Conservation (phyloP, 2,329 filamentous ascomycete genomes). For the Aspergillaceae sp. region DNA sequence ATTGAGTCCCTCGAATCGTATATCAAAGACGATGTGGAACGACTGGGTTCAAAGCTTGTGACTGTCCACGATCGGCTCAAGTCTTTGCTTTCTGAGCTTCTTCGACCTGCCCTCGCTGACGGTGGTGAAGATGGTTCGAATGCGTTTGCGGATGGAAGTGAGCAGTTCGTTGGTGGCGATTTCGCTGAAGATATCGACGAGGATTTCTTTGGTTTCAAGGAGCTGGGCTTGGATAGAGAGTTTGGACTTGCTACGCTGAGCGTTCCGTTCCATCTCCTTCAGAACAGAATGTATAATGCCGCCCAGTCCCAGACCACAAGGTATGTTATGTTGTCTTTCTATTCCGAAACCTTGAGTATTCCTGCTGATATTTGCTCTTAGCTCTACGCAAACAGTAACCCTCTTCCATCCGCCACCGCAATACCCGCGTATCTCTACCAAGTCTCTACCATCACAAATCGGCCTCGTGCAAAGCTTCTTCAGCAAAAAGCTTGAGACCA, state of each 20-base stretch:
- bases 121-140: constrained; percentile 74
- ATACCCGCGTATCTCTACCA: constrained; percentile 68
- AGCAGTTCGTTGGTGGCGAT: constrained; percentile 92
- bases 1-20: constrained; percentile 75
- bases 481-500: constrained; percentile 75
- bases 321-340: constrained; percentile 29
- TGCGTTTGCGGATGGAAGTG: constrained; percentile 91
- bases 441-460: constrained; percentile 71
- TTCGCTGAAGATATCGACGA: constrained; percentile 97
- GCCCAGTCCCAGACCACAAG: constrained; percentile 67
- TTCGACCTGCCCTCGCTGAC: constrained; percentile 80
- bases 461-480: constrained; percentile 89
- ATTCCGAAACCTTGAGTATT: background rate
- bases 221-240: constrained; percentile 83
- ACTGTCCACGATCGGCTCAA: constrained; percentile 94
- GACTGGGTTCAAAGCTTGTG: constrained; percentile 66
- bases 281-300: constrained; percentile 78
- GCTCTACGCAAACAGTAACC: constrained; percentile 43
- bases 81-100: constrained; percentile 78
- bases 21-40: constrained; percentile 86
- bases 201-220: constrained; percentile 98
- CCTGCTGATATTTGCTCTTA: constrained; percentile 10
- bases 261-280: constrained; percentile 87
- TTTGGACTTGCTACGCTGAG: constrained; percentile 80
- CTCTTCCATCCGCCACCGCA: constrained; percentile 56